Base-by-base conservation (phyloP, 352 stramenopile species). In the Phytophthora citrophthora region DNA sequence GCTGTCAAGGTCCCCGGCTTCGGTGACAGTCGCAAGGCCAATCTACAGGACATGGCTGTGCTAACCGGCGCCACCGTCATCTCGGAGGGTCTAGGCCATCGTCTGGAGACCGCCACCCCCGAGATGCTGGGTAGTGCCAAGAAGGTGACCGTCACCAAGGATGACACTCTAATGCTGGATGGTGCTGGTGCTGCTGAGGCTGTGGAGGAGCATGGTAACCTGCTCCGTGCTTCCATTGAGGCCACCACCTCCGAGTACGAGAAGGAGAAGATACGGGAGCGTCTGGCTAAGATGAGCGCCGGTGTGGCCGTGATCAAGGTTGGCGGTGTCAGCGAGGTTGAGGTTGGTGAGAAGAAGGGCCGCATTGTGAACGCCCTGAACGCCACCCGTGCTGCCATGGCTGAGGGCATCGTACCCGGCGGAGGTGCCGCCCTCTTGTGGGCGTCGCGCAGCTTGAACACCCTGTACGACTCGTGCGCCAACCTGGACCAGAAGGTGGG, bases 271-370 rank as follows among this genome's bases (percentile, higher is more conserved):
- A 93, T 99, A 55, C 96, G 99, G 85, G 98, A 99, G 79, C 94
- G 98, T 75, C 89, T 99, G 15, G 98, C 98, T 64, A 99, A 99
- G 88, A 86, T 99, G 40, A 95, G 93, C 65, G 98, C 98, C 68
- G 98, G 98, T 71, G 97, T 99, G 47, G 98, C 98, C 27, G 96
- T 99, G 23, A 99, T 99, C 80, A 99, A 99, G 85, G 98, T 99
- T 27, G 98, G 98, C 54, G 98, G 97, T 46, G 96, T 96, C 53
- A 98, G 86, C 52, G 98, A 99, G 79, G 96, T 99, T 40, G 98
- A 99, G 79, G 97, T 99, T 13, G 83, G 92, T 23, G 98, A 99
- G 82, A 99, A 99, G 96, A 99, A 99, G 90, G 98, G 99, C 81
- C 95, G 98, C 68, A 96, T 99, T 51, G 95, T 99, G 39, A 98